Evolutionary conservation across 2,329 filamentous ascomycete species (phyloP), one percentile per base, ranked within the genome.

Genomic region (Tolypocladium tundrense): DNA sequence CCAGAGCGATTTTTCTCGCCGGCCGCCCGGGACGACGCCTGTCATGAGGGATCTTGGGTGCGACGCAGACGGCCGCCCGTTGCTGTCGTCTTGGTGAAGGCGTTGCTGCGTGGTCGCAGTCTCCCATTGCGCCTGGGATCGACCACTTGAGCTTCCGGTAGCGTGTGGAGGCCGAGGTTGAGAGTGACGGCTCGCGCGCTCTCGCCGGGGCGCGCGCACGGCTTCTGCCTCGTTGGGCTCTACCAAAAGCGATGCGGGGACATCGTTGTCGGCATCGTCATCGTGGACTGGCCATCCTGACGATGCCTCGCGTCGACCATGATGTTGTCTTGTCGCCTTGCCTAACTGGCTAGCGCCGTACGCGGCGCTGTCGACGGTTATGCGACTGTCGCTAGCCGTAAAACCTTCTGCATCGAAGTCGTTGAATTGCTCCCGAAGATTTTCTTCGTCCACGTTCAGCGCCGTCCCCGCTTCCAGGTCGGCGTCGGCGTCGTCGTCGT

Each of bases 1-100:
- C 87, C 91, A 97, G 77, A 96, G 84, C 4, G 92, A 91, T 70
- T 87, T 88, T 68, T 93, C 88, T 70, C 85, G 68, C 5, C 75
- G 74, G 56, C 69, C 73, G 11, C 71, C 72, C 1, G 69, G 61
- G 24, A 71, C 58, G 19, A 66, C 58, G 51, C 65, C 60, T 67
- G 66, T 59, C 64, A 64, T 42, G 43, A 71, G n/a, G 31, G 70
- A 62, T 62, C 69, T 63, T 55, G 67, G 64, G n/a, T 69, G 62
- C 35, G 63, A 45, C 40, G 62, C 48, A 19, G 58, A 42, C 7
- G 62, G 35, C 7, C 35, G 56, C 24, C 57, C 53, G n/a, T 57
- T 66, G 35, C 61, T 63, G 16, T 73, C 69, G 21, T 79, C 74
- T 33, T 65, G 69, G 60, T 82, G 76, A n/a, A 82, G 65, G 45